Percentiles rank a stretch among this genome's conserved stretches.
These are phyloP conservation scores for Mycosphaerella arachidis DNA, from an alignment of 2,329 filamentous ascomycete genomes.

Conservation along the genomic window DNA sequence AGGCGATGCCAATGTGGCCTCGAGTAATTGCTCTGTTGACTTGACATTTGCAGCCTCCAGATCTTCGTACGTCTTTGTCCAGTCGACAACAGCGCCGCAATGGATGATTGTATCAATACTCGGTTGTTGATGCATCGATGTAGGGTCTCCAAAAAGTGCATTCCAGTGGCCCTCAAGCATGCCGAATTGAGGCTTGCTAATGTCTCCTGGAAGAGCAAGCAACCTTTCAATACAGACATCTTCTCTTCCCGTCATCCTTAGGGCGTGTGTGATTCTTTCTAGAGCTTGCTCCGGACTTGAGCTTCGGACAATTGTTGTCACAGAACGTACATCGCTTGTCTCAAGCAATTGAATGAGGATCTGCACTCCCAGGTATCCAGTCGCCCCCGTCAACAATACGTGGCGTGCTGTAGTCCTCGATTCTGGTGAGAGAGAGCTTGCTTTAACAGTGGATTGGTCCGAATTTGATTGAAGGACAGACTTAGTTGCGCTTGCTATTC, in stretches of 20 bases:
- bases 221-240: not conserved
- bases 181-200: not conserved
- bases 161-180: not conserved
- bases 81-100: slow-evolving; percentile 6
- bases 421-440: not conserved
- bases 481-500: not conserved
- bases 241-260: not conserved
- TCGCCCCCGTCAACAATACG: not conserved
- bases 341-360: not conserved
- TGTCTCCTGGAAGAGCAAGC: not conserved
- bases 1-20: not conserved
- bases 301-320: not conserved
- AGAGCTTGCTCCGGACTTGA: not conserved
- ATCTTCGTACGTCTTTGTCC: slow-evolving; percentile 2
- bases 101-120: slow-evolving; percentile 5
- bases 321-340: not conserved
- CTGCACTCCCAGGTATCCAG: not conserved
- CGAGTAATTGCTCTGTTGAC: not conserved
- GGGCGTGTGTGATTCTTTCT: not conserved
- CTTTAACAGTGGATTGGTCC: not conserved
- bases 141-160: not conserved
- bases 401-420: not conserved
- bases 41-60: not conserved
- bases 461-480: not conserved
- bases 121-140: not conserved